Evolutionary conservation across 129 eudicot genomes (phyloP), one percentile per base, ranked within the genome.

Genomic region (Ambrosia trifida): DNA sequence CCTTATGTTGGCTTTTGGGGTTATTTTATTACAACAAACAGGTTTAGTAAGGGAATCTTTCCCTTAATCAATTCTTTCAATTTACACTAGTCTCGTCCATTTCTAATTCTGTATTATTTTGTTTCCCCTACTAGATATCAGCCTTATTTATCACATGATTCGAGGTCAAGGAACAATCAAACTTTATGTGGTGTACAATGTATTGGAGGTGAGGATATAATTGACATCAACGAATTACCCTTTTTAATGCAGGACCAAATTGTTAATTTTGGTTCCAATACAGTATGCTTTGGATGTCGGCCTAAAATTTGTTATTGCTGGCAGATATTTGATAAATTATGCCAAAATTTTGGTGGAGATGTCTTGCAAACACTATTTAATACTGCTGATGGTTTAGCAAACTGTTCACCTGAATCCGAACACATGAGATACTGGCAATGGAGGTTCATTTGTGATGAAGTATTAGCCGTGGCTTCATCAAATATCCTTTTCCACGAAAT

Each of bases 311-410:
- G 17, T 71, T 62, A 12, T 82, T 59, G 33, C 24, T 61, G 45
- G 36, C 96, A 94, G 98, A 79, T 94, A 72, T 94, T 94, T 87
- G 98, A 94, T 88, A 94, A 87, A 75, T 77, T 94, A 72, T 89
- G 87, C 83, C 98, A 94, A 87, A 94, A 83, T 83, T 94, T 94
- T 80, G 95, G 85, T 56, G 98, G 98, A 65, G 98, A 94, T 87
- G 95, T 94, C 30, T 76, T 94, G 83, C 85, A 89, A 80, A 87
- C 98, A 66, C 75, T 94, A 59, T 94, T 94, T 65, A 87, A 85
- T 78, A 74, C 97, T 7, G 93, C 97, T 32, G 95, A 85, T 12
- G 87, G 92, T 59, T 87, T 89, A 63, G 95, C 95, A 71, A 82
- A 79, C 71, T 76, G 83, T 72, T 74, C 98, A 40, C 74, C 90